Base-by-base conservation (phyloP, 805 yeast species). In the Ogataea pignaliae region DNA sequence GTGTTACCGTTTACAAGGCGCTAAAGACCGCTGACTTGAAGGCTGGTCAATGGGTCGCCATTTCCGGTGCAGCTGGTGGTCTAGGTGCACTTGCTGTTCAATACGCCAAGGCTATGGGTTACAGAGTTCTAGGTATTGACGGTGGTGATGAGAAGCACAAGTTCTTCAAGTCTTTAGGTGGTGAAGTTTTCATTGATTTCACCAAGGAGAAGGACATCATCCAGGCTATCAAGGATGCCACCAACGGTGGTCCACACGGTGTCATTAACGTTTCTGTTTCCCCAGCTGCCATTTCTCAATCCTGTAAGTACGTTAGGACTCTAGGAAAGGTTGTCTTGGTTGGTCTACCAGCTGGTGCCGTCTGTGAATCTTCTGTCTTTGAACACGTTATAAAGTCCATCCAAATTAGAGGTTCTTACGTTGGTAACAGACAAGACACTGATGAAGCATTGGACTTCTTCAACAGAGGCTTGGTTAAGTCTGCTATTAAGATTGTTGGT, bases 301-400 rank as follows among this genome's bases (percentile, higher is more conserved):
- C 72, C 10, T 55, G 61, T 42, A 63, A 65, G 33, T 73, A 70
- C 47, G 72, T 59, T 47, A 66, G 71, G 65, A 67, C 71, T 53
- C 73, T 72, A 50, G 85, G 85, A 63, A 79, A 76, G 46, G 81
- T 80, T 55, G 79, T 72, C 39, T 69, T 72, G 38, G 83, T 80
- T 44, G 85, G 85, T 55, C 68, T 79, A 60, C 85, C 85, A 54
- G 79, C 83, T 12, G 76, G 72, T 51, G 81, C 84, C 45, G 74
- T 74, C 51, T 71, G 74, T 52, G 59, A 63, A 44, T 71, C 80
- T 17, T 68, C 70, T 39, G 81, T 79, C 35, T 77, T 79, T 67
- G 64, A 67, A 43, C 72, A 77, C 38, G 84, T 80, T 46, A 73
- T 76, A 45, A 76, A 70, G 62, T 73, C 81, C 42, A 64, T 79